Percentiles rank a stretch among this genome's conserved stretches.
Conservation (phyloP, 441 rosid species). For the Populus tomentosa region DNA sequence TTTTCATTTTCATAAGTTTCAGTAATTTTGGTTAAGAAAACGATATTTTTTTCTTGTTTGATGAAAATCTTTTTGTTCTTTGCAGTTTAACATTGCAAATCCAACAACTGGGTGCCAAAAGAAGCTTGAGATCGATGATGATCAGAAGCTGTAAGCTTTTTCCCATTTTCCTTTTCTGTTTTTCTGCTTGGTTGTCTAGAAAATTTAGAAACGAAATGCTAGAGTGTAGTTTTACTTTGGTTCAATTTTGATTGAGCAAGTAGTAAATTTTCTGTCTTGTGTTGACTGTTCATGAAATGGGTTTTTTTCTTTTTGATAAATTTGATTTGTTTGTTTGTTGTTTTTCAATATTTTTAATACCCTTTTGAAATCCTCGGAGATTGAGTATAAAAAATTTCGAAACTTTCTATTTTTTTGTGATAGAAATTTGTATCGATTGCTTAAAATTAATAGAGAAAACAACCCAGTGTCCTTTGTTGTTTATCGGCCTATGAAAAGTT, state of each 20-base stretch:
- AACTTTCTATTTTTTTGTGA: background rate
- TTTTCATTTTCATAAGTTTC: background rate
- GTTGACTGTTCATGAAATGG: too few relatives aligned
- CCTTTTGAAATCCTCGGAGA: background rate
- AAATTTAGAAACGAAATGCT: background rate
- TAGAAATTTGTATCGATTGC: background rate
- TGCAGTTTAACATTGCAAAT: conserved; percentile 60
- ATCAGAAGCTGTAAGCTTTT: conserved; percentile 47
- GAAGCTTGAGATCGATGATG: conserved; percentile 76
- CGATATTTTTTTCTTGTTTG: background rate
- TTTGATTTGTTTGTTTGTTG: background rate
- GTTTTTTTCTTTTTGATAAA: too few relatives aligned
- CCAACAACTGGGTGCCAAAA: conserved; percentile 72
- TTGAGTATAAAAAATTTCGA: too few relatives aligned
- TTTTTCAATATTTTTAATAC: background rate
- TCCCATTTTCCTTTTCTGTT: background rate
- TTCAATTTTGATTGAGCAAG: background rate
- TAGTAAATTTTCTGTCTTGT: too few relatives aligned
- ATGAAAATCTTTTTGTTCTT: background rate
- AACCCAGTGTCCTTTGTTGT: too few relatives aligned
- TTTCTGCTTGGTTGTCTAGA: background rate
- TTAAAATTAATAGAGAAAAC: too few relatives aligned
- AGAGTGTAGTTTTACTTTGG: background rate
- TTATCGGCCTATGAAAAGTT: too few relatives aligned
- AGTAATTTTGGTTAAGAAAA: too few relatives aligned